A percentile compares a stretch with the other conserved stretches of the same genome.
These are phyloP conservation scores for Lodderomyces beijingensis DNA, from an alignment of 1,139 yeast species.

Conservation along the genomic window DNA sequence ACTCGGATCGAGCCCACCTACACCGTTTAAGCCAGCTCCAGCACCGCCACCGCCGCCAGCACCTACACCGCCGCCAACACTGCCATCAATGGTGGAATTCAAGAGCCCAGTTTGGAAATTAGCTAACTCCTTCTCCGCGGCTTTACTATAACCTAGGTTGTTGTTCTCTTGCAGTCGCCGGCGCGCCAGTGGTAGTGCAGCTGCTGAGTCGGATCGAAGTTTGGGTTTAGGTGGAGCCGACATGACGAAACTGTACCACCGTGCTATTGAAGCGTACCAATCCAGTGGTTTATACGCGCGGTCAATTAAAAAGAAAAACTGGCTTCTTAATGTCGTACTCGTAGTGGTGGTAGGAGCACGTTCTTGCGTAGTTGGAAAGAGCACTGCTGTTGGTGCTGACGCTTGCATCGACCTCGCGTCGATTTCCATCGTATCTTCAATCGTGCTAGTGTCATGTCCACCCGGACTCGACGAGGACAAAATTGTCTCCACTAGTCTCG, in stretches of 20 bases:
- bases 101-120: slow-evolving; percentile 12
- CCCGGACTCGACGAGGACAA: too few species aligned
- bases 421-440: slow-evolving; percentile 1
- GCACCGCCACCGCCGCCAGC: neutral
- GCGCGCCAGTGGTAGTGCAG: too few species aligned
- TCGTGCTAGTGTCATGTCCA: too few species aligned
- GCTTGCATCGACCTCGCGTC: slow-evolving; percentile 4
- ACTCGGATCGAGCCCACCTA: too few species aligned
- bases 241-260: slow-evolving; percentile 26
- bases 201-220: too few species aligned
- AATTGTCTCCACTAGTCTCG: slow-evolving; percentile 24
- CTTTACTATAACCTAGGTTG: slow-evolving; percentile 1
- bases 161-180: neutral
- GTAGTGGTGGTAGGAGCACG: neutral
- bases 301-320: slow-evolving; percentile 20
- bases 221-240: slow-evolving; percentile 28
- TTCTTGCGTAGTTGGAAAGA: slow-evolving; percentile 6
- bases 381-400: neutral
- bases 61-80: slow-evolving; percentile 5
- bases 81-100: slow-evolving; percentile 8
- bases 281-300: slow-evolving; percentile 15
- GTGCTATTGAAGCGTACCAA: slow-evolving; percentile 19
- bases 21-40: neutral
- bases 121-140: slow-evolving; percentile 9
- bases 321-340: slow-evolving; percentile 4